Evolutionary conservation across 2,329 filamentous ascomycete species (phyloP).

Genomic region (Berkeleyomyces rouxiae): DNA sequence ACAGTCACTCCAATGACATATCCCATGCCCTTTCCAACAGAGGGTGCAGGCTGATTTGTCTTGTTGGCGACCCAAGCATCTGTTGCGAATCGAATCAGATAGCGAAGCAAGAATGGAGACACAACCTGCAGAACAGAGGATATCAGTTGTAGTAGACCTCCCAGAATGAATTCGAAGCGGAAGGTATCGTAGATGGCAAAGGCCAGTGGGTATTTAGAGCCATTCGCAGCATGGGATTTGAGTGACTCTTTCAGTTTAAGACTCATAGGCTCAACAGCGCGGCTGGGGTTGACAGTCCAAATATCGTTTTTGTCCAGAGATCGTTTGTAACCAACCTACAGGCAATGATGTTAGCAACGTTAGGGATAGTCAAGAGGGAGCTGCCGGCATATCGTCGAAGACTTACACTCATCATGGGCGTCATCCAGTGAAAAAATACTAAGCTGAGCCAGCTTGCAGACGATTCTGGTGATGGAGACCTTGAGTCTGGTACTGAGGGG

Average conservation of each 20-base stretch:
- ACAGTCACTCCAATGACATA: constrained; percentile 67
- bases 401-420: constrained; percentile 62
- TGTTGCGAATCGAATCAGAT: constrained; percentile 69
- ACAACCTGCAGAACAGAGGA: constrained; percentile 65
- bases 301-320: constrained; percentile 71
- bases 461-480: constrained; percentile 48
- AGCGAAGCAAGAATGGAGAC: constrained; percentile 70
- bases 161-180: constrained; percentile 67
- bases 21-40: constrained; percentile 61
- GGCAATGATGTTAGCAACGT: not conserved
- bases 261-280: constrained; percentile 55
- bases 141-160: constrained; percentile 58
- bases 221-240: constrained; percentile 45
- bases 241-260: constrained; percentile 51
- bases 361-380: not conserved
- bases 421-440: constrained; percentile 81
- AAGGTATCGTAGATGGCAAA: constrained; percentile 79
- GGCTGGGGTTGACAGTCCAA: constrained; percentile 71
- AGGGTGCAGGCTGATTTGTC: constrained; percentile 36
- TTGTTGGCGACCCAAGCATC: constrained; percentile 55
- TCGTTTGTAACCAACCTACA: constrained; percentile 65
- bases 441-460: constrained; percentile 56
- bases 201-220: constrained; percentile 56
- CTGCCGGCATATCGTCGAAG: not conserved
- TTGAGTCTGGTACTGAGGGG: constrained; percentile 38